Conservation (phyloP, 345 rosid species). For the Populus pruinosa region DNA sequence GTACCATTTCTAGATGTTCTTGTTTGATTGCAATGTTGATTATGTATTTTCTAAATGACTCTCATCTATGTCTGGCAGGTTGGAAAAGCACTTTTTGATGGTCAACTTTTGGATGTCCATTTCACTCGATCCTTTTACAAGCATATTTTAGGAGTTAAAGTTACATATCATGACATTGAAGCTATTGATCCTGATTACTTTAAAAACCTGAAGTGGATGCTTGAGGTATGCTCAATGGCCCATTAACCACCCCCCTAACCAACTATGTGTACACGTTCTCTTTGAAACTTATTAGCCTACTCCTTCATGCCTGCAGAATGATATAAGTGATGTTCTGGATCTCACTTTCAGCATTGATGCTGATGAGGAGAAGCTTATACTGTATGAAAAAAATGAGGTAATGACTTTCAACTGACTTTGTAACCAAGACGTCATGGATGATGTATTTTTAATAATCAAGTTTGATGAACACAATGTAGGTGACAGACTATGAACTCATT, state of each 20-base stretch:
- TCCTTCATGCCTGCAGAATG: conserved; percentile 56
- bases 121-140: conserved; percentile 97
- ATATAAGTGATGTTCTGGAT: conserved; percentile 70
- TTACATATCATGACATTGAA: conserved; percentile 93
- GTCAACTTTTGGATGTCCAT: conserved; percentile 93
- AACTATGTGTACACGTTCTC: too few relatives aligned
- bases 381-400: conserved; percentile 79
- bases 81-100: conserved; percentile 94
- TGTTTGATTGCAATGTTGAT: background rate
- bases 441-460: background rate
- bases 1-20: conserved; percentile 25
- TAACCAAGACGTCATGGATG: background rate
- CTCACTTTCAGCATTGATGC: conserved; percentile 97
- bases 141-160: conserved; percentile 88
- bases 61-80: conserved; percentile 48
- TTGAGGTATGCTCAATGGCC: conserved; percentile 54
- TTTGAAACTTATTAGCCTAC: background rate
- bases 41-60: conserved; percentile 11
- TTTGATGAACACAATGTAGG: conserved; percentile 43
- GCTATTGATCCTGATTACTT: conserved; percentile 94
- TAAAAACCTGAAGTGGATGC: conserved; percentile 92
- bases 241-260: background rate
- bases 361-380: conserved; percentile 89
- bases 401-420: conserved; percentile 5
- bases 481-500: conserved; percentile 86